These are phyloP conservation scores for Usnea hakonensis DNA, from an alignment of 495 filamentous ascomycete species.

Conservation along the genomic window DNA sequence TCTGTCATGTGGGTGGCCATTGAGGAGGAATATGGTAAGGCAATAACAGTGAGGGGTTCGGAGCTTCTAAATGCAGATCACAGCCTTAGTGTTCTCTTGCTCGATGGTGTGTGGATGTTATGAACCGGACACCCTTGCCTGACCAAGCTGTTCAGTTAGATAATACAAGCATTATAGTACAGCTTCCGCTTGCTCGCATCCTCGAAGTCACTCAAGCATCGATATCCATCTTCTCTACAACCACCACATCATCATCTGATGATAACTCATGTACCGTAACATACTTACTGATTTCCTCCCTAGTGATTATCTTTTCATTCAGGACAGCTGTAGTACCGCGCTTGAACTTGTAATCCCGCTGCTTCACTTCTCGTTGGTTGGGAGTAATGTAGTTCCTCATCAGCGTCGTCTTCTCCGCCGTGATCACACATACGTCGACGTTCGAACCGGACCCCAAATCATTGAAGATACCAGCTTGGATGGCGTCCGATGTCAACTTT, in stretches of 20 bases:
- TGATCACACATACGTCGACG: constrained; percentile 94
- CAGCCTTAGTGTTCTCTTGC: neutral
- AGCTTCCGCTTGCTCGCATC: constrained; percentile 1
- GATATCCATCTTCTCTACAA: constrained; percentile 90
- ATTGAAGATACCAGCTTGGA: constrained; percentile 98
- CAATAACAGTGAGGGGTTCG: neutral
- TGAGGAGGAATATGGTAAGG: neutral
- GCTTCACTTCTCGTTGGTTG: constrained; percentile 85
- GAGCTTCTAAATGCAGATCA: neutral
- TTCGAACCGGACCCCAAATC: constrained; percentile 96
- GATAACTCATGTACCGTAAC: constrained; percentile 81
- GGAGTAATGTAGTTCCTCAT: constrained; percentile 86
- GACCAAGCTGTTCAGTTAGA: constrained; percentile 16
- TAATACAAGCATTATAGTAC: constrained; percentile 19
- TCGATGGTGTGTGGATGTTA: neutral
- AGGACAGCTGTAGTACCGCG: constrained; percentile 86
- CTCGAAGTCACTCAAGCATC: constrained; percentile 40
- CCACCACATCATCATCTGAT: constrained; percentile 46
- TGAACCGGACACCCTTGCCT: neutral
- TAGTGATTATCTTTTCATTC: constrained; percentile 86
- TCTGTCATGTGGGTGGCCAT: neutral
- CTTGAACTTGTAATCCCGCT: constrained; percentile 83
- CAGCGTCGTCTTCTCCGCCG: constrained; percentile 83
- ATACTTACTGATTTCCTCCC: constrained; percentile 90
- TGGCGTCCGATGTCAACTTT: constrained; percentile 74